These are phyloP conservation scores for Globisporangium nunn DNA, from an alignment of 352 stramenopile species.

Conservation along the genomic window DNA sequence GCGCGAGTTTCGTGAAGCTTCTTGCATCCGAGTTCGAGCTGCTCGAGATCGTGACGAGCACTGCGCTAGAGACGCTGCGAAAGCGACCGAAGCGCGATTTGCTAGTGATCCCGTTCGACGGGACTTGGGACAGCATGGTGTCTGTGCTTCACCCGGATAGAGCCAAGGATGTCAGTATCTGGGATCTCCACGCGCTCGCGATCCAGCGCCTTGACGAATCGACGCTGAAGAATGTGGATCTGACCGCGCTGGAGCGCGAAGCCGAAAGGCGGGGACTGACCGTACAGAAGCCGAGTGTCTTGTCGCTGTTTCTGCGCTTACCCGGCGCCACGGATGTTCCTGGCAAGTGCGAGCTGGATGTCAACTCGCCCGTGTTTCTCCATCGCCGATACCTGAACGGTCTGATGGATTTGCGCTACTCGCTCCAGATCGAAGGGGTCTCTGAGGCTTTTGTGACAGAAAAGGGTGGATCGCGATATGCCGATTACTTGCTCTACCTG, in stretches of 20 bases:
- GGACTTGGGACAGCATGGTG: slow-evolving; percentile 36
- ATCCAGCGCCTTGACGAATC: slow-evolving; percentile 37
- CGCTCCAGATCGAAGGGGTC: slow-evolving; percentile 96
- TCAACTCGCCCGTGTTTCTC: slow-evolving; percentile 89
- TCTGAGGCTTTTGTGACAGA: slow-evolving; percentile 83
- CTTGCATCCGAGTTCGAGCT: slow-evolving; percentile 69
- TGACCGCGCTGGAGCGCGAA: slow-evolving; percentile 34
- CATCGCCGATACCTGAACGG: slow-evolving; percentile 94
- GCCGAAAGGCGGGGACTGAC: slow-evolving; percentile 28
- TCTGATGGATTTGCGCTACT: slow-evolving; percentile 96
- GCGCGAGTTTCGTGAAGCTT: slow-evolving; percentile 93
- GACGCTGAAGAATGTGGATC: slow-evolving; percentile 40
- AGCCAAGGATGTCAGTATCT: slow-evolving; percentile 34
- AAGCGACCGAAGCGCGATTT: slow-evolving; percentile 39
- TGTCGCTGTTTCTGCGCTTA: slow-evolving; percentile 49
- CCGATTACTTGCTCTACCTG: slow-evolving; percentile 67
- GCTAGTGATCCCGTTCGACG: slow-evolving; percentile 39
- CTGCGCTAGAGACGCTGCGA: slow-evolving; percentile 63
- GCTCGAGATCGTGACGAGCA: slow-evolving; percentile 62
- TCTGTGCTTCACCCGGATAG: slow-evolving; percentile 29
- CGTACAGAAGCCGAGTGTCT: slow-evolving; percentile 26
- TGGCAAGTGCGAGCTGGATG: slow-evolving; percentile 54
- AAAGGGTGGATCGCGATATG: slow-evolving; percentile 44
- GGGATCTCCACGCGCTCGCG: slow-evolving; percentile 63
- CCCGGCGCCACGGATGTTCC: slow-evolving; percentile 49